Evolutionary conservation across 1,139 yeast species (phyloP), one percentile per base, ranked within the genome.

Genomic region (Taphrina populina): DNA sequence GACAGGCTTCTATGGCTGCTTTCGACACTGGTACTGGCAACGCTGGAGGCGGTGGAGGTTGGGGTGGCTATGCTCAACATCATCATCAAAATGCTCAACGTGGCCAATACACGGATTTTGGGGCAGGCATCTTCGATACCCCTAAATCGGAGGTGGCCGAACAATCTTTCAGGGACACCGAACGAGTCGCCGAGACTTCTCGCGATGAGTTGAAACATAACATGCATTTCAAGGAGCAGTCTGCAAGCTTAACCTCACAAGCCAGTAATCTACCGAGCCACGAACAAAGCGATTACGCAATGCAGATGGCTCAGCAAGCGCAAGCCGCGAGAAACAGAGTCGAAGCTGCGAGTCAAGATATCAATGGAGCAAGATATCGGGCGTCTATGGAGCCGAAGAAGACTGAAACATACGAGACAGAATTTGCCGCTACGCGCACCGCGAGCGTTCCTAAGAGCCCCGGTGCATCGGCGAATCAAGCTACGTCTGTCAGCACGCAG

Each of bases 111-210:
- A 29, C 54, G 54, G 54, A 49, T 49, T 49, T 49, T 49, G 54
- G 54, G 54, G 54, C 44, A 49, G 54, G 54, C 54, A 49, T 49
- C 54, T 49, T 49, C 54, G 54, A 49, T 49, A 49, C 46, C 54
- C 54, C 54, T 49, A 49, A 41, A 49, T 49, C 54, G 54, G 54
- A 49, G 54, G 46, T 49, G 54, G 54, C 54, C 54, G 54, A 49
- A 34, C 44, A 40, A 43, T 11, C 37, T 43, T 43, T 20, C 47
- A 43, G 47, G 47, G 47, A 43, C 17, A 24, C 36, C 47, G 47
- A 43, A 30, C 36, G 29, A 13, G 20, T 43, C 27, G 37, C 21
- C 24, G 47, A 30, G 27, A 17, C 29, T 11, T 6, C 34, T 15
- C 47, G 32, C 37, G 47, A 30, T n/a, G 47, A 43, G n/a, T 29